Evolutionary conservation across 768 basidiomycete species (phyloP).

Genomic region (Strobilomyces dryophilus): DNA sequence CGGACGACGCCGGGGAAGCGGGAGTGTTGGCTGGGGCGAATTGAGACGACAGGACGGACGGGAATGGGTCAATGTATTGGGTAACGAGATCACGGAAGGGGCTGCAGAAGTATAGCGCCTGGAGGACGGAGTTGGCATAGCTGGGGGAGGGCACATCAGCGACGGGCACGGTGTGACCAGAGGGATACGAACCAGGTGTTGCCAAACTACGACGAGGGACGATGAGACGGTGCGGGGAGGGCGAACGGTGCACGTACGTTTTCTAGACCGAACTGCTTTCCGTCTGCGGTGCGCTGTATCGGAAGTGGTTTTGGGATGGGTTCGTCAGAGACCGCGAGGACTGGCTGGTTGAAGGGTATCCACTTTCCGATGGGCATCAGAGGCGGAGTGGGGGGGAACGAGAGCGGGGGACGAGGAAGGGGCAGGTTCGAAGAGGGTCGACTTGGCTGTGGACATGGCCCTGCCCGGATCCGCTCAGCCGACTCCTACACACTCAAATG

Average conservation of each 20-base stretch:
- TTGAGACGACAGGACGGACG: constrained; percentile 25
- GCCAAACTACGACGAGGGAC: constrained; percentile 63
- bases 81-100: constrained; percentile 90
- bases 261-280: constrained; percentile 93
- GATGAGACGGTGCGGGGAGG: constrained; percentile 7
- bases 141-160: constrained; percentile 38
- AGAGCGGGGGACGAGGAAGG: background rate
- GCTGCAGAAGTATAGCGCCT: constrained; percentile 91
- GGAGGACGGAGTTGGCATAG: constrained; percentile 98
- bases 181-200: constrained; percentile 77
- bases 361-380: constrained; percentile 38
- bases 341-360: constrained; percentile 33
- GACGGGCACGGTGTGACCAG: constrained; percentile 1
- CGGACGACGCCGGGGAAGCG: constrained; percentile 27
- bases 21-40: constrained; percentile 16
- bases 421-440: background rate
- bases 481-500: background rate
- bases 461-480: background rate
- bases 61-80: constrained; percentile 56
- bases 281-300: constrained; percentile 54
- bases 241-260: constrained; percentile 61
- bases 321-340: constrained; percentile 21
- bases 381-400: background rate
- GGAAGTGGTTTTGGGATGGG: constrained; percentile 30
- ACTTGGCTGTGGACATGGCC: background rate